Percentiles rank a stretch among this genome's conserved stretches.
Evolutionary conservation across 2,329 filamentous ascomycete species (phyloP).

Genomic region (Tothia fuscella): DNA sequence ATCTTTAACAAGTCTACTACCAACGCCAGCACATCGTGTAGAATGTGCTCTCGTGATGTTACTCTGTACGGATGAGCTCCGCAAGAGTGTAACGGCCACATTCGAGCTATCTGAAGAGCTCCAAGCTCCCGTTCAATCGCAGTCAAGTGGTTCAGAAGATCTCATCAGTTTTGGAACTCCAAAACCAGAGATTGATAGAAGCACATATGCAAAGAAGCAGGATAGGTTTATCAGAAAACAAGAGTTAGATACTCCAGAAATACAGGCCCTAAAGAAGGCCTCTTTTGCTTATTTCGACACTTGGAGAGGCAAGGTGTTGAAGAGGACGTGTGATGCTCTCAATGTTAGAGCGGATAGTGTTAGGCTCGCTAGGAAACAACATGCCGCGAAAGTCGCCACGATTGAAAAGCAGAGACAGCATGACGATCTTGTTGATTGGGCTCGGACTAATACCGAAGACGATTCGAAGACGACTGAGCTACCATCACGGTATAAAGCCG

Average conservation of each 20-base stretch:
- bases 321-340: background rate
- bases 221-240: background rate
- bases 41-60: background rate
- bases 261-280: background rate
- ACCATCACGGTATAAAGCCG: background rate
- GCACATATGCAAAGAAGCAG: background rate
- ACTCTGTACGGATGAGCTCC: slow-evolving; percentile 3
- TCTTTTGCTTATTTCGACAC: slow-evolving; percentile 3
- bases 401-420: background rate
- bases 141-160: background rate
- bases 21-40: background rate
- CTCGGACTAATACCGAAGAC: background rate
- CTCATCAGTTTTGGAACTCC: background rate
- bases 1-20: background rate
- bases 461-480: background rate
- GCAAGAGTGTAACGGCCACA: background rate
- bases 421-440: background rate
- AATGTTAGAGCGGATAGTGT: background rate
- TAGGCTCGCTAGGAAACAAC: slow-evolving; percentile 1
- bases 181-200: slow-evolving; percentile 1
- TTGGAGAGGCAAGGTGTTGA: background rate
- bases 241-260: background rate
- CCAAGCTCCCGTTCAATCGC: background rate
- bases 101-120: slow-evolving; percentile 1
- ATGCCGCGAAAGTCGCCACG: background rate